phyloP scores from a whole-genome alignment of 441 rosid species.

The Theobroma grandiflorum region DNA sequence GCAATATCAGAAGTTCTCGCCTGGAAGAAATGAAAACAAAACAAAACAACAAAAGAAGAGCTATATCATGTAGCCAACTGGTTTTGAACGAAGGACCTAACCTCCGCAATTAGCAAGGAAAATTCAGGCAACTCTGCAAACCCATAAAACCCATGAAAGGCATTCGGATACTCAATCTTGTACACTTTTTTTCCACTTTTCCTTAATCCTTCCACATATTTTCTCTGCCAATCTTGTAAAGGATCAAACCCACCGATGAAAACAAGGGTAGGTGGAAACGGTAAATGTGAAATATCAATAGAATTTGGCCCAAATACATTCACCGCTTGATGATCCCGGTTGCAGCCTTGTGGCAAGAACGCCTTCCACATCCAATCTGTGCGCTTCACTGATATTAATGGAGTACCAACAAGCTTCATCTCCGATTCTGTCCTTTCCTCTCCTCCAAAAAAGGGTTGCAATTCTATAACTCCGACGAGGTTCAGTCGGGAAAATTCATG shows the following conservation, averaged over 20 bases:
- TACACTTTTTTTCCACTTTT: constrained; percentile 29
- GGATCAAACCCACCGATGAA: too few relatives aligned
- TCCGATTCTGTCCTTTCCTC: too few relatives aligned
- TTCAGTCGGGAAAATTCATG: neutral
- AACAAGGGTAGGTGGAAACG: constrained; percentile 17
- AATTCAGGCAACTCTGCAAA: constrained; percentile 26
- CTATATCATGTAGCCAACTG: too few relatives aligned
- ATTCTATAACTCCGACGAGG: constrained; percentile 8
- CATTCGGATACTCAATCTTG: constrained; percentile 30
- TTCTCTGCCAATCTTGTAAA: neutral
- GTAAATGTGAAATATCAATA: constrained; percentile 23
- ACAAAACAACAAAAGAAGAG: too few relatives aligned
- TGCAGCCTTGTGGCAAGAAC: constrained; percentile 32
- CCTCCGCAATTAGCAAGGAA: neutral
- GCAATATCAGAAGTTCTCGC: too few relatives aligned
- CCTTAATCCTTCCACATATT: constrained; percentile 33
- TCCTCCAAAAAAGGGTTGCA: too few relatives aligned
- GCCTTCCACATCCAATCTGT: constrained; percentile 38
- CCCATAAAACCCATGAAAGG: constrained; percentile 23
- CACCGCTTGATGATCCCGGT: constrained; percentile 33
- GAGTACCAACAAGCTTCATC: too few relatives aligned
- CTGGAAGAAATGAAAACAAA: too few relatives aligned
- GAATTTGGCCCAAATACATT: constrained; percentile 33
- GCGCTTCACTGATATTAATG: neutral
- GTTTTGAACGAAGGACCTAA: neutral